A percentile compares a stretch with the other conserved stretches of the same genome.
Conservation (phyloP, 2,329 filamentous ascomycete species). For the Fusarium sp. region DNA sequence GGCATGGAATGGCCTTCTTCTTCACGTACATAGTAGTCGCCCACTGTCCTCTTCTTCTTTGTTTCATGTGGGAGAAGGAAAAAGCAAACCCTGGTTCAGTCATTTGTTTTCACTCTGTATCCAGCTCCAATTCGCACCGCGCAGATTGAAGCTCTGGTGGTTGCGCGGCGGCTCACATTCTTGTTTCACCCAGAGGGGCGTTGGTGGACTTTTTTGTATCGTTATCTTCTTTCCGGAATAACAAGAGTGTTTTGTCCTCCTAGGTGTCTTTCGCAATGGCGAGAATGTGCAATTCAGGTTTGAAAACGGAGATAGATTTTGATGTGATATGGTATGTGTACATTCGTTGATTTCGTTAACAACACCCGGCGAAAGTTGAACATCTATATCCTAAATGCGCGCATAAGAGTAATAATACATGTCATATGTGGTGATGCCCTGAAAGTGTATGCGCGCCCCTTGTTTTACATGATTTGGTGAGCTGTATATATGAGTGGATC, state of each 20-base stretch:
- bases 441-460: conserved; percentile 7
- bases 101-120: conserved; percentile 7
- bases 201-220: conserved; percentile 15
- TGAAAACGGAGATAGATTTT: not conserved
- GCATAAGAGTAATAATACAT: not conserved
- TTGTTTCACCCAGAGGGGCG: conserved; percentile 13
- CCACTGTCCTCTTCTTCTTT: not conserved
- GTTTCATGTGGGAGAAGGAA: conserved; percentile 2
- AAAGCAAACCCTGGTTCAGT: conserved; percentile 23
- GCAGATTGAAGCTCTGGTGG: conserved; percentile 1
- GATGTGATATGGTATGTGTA: not conserved
- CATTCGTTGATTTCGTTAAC: not conserved
- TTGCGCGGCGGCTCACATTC: conserved; percentile 3
- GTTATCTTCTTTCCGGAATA: conserved; percentile 15
- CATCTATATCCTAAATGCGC: not conserved
- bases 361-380: not conserved
- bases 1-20: conserved; percentile 4
- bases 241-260: conserved; percentile 2
- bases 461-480: conserved; percentile 29
- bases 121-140: conserved; percentile 2
- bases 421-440: conserved; percentile 8
- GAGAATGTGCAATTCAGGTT: not conserved
- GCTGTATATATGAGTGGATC: conserved; percentile 9
- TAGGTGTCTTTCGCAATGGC: not conserved
- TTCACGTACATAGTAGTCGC: conserved; percentile 27